Evolutionary conservation across 2,329 filamentous ascomycete genomes (phyloP).

Genomic region (Decorospora gaudefroyi): DNA sequence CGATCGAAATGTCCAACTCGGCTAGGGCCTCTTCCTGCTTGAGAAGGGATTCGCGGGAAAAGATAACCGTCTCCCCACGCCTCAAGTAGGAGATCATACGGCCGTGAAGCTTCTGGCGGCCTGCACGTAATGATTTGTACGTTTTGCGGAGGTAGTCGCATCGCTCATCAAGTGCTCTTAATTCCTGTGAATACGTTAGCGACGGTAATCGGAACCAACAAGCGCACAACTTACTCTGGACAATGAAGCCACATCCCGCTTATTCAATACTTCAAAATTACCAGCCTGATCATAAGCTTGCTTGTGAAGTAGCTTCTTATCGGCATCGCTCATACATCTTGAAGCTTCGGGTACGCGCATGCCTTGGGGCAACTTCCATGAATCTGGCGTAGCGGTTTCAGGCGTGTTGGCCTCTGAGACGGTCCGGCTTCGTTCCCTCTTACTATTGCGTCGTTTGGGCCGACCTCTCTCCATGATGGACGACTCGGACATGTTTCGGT

Average conservation of each 20-base stretch:
- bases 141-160: conserved; percentile 78
- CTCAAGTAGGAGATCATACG: conserved; percentile 78
- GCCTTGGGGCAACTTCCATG: conserved; percentile 46
- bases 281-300: conserved; percentile 48
- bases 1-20: conserved; percentile 76
- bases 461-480: conserved; percentile 48
- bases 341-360: conserved; percentile 46
- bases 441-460: conserved; percentile 40
- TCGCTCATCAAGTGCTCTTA: conserved; percentile 74
- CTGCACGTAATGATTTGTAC: conserved; percentile 73
- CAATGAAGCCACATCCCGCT: conserved; percentile 53
- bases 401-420: conserved; percentile 41
- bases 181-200: conserved; percentile 60
- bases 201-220: neutral
- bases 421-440: conserved; percentile 40
- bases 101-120: conserved; percentile 74
- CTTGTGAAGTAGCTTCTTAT: conserved; percentile 46
- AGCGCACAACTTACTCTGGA: conserved; percentile 58
- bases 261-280: conserved; percentile 49
- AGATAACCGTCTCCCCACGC: conserved; percentile 69
- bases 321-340: conserved; percentile 39
- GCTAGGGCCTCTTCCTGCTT: conserved; percentile 80
- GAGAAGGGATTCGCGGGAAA: conserved; percentile 74
- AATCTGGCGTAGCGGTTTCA: conserved; percentile 31
- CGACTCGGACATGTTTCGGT: conserved; percentile 46